These are phyloP conservation scores for Fusarium armeniacum DNA, from an alignment of 2,329 filamentous ascomycete species.

Conservation along the genomic window DNA sequence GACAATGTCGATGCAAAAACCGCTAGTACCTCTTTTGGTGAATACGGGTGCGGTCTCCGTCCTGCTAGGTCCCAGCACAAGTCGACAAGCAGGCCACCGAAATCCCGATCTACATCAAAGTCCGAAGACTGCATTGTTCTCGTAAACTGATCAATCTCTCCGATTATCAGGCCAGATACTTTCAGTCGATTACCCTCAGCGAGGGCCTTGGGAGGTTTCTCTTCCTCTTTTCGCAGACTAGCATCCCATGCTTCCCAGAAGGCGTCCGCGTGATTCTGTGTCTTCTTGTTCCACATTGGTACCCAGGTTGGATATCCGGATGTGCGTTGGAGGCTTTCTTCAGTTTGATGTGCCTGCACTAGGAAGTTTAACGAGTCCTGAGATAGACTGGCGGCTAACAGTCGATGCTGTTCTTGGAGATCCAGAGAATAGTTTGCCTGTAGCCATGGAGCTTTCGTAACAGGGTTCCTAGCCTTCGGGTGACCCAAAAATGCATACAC, in stretches of 20 bases:
- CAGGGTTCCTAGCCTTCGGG: constrained; percentile 5
- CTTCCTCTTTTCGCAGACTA: constrained; percentile 13
- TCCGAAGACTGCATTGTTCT: neutral
- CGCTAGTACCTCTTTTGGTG: neutral
- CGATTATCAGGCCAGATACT: constrained; percentile 3
- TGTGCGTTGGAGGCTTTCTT: neutral
- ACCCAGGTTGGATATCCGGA: constrained; percentile 10
- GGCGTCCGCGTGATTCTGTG: constrained; percentile 9
- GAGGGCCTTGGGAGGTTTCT: neutral
- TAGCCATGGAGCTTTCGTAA: constrained; percentile 1
- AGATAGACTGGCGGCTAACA: neutral
- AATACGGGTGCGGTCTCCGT: constrained; percentile 3
- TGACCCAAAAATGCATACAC: constrained; percentile 24
- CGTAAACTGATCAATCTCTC: constrained; percentile 12
- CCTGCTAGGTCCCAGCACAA: constrained; percentile 10
- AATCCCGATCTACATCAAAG: constrained; percentile 2
- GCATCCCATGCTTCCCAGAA: constrained; percentile 28
- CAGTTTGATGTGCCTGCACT: constrained; percentile 5
- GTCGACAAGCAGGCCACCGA: constrained; percentile 3
- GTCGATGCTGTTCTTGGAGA: constrained; percentile 12
- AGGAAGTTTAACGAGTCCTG: constrained; percentile 16
- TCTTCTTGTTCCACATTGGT: constrained; percentile 12
- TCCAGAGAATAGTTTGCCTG: constrained; percentile 17
- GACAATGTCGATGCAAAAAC: constrained; percentile 16
- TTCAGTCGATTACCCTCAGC: neutral